Base-by-base conservation (phyloP, 495 filamentous ascomycete species). In the Penicillium psychrofluorescens region DNA sequence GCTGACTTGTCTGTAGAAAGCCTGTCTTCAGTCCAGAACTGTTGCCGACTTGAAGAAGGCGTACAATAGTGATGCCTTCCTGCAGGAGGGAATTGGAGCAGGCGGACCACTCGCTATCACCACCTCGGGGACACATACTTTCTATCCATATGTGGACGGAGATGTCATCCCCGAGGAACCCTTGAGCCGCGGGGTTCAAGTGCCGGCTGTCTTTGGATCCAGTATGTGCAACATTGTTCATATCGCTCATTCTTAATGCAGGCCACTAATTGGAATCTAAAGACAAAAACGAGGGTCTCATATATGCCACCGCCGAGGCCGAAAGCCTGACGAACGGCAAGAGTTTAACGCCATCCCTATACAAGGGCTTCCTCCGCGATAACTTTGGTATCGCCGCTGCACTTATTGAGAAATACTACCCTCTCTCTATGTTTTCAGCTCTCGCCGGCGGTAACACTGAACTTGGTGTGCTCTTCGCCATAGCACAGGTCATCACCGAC, bases 191-290 rank as follows among this genome's bases (percentile, higher is more conserved):
- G 67, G 65, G 7, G 16, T 54, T 16, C 50, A 59, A 36, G 61
- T 71, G 16, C 67, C 67, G 15, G 44, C 55, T n/a, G 57, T 69
- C 45, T 49, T 64, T 36, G 63, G 63, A 36, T 59, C 44, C 16
- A 66, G 49, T 52, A 52, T 31, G 49, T 32, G 36, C 36, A 43
- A 22, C 22, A 22, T 6, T 6, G 6, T 22, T n/a, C 12, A 4
- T 22, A 34, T 34, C 32, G 0, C n/a, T 2, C n/a, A 10, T 11
- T 34, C 32, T 11, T 2, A 12, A 34, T 7, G 0, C 6, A 4
- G 6, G 2, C 22, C 22, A 44, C 43, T 46, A 46, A 46, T 22
- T 10, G 32, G n/a, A 34, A 34, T 34, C 29, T 22, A 0, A 13
- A 51, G 49, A 55, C 29, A 31, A 50, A 27, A 43, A 54, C 8